A percentile compares a stretch with the other conserved stretches of the same genome.
Evolutionary conservation across 768 basidiomycete species (phyloP).

Genomic region (Suillus sp.): DNA sequence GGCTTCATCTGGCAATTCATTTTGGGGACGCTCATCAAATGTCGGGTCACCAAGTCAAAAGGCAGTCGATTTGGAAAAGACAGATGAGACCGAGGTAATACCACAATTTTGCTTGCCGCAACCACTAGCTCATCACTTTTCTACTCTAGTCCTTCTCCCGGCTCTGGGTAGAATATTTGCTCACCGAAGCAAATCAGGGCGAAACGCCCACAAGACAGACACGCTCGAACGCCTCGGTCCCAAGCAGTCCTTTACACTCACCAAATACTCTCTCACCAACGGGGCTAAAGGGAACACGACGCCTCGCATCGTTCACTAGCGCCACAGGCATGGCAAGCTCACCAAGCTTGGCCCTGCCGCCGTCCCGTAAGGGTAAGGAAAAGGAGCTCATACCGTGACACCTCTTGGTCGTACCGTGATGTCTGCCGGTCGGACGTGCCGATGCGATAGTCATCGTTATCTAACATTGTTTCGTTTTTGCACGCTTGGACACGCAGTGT

Average conservation of each 20-base stretch:
- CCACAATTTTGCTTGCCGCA: conserved; percentile 1
- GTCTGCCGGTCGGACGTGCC: conserved; percentile 7
- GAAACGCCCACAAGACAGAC: conserved; percentile 30
- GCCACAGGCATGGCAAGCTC: conserved; percentile 40
- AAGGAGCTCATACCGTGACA: conserved; percentile 30
- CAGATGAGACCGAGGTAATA: conserved; percentile 79
- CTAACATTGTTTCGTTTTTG: conserved; percentile 2
- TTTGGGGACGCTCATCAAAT: conserved; percentile 31
- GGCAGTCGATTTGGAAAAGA: conserved; percentile 68
- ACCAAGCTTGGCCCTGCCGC: conserved; percentile 42
- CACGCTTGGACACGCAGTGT: conserved; percentile 1
- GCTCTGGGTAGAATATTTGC: conserved; percentile 96
- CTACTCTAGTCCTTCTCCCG: conserved; percentile 85
- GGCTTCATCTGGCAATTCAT: conserved; percentile 18
- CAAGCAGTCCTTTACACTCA: conserved; percentile 36
- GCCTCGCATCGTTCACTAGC: conserved; percentile 41
- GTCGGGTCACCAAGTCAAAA: conserved; percentile 36
- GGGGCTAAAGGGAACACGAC: conserved; percentile 34
- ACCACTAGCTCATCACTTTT: neutral
- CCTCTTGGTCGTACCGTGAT: conserved; percentile 4
- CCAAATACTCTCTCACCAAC: conserved; percentile 31
- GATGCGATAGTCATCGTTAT: neutral
- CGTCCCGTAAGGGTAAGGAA: conserved; percentile 50
- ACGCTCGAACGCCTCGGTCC: conserved; percentile 40
- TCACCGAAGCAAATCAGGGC: conserved; percentile 78